These are phyloP conservation scores for Russula lepida DNA, from an alignment of 768 basidiomycete genomes.

Conservation along the genomic window DNA sequence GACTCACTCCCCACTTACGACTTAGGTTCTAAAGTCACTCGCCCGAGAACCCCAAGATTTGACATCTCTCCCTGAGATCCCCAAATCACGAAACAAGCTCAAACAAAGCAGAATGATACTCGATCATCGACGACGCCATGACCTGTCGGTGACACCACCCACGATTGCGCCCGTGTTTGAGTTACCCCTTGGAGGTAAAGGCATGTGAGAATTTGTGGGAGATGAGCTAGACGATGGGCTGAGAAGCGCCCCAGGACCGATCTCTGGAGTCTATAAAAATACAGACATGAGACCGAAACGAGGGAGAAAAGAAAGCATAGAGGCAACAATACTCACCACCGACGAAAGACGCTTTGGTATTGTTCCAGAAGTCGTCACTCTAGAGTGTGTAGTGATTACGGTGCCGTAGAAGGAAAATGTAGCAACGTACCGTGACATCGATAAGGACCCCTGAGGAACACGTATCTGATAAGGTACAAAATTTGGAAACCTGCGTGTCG, in stretches of 20 bases:
- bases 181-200: neutral
- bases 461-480: neutral
- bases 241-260: neutral
- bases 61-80: too few species aligned
- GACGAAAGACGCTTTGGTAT: neutral
- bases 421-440: neutral
- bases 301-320: neutral
- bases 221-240: neutral
- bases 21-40: too few species aligned
- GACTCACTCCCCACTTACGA: too few species aligned
- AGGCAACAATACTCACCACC: neutral
- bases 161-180: neutral
- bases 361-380: neutral
- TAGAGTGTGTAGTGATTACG: neutral
- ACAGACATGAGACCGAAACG: neutral
- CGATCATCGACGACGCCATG: too few species aligned
- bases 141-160: neutral
- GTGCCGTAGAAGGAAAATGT: neutral
- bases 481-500: neutral
- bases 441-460: neutral
- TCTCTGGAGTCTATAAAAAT: neutral
- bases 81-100: too few species aligned
- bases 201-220: neutral
- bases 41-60: too few species aligned
- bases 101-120: too few species aligned